phyloP scores from a whole-genome alignment of 441 rosid species.

The Pelargonium australe region DNA sequence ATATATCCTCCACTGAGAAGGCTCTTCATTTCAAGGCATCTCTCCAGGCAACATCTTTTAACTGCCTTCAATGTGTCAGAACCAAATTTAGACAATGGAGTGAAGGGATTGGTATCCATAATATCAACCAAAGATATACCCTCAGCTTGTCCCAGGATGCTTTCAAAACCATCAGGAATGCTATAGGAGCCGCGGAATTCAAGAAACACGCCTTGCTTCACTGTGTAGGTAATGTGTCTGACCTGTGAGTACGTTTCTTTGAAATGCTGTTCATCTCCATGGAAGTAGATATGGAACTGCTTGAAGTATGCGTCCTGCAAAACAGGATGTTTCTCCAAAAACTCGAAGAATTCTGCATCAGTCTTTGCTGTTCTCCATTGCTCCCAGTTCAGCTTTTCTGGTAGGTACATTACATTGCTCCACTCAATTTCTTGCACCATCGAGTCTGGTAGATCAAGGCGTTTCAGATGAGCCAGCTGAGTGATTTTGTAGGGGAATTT shows the following conservation, averaged over 20 bases:
- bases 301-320: slow-evolving; percentile 14
- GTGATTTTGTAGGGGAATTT: slow-evolving; percentile 17
- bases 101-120: slow-evolving; percentile 15
- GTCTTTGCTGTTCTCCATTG: slow-evolving; percentile 11
- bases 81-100: slow-evolving; percentile 22
- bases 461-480: slow-evolving; percentile 13
- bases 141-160: slow-evolving; percentile 25
- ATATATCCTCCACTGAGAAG: slow-evolving; percentile 22
- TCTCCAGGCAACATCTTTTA: slow-evolving; percentile 35
- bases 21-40: slow-evolving; percentile 29
- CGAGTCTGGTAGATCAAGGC: slow-evolving; percentile 21
- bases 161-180: slow-evolving; percentile 21
- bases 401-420: slow-evolving; percentile 18
- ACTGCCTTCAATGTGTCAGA: slow-evolving; percentile 18
- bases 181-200: slow-evolving; percentile 30
- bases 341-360: slow-evolving; percentile 15
- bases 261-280: slow-evolving; percentile 14
- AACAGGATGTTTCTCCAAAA: slow-evolving; percentile 14
- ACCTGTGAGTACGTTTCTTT: slow-evolving; percentile 20
- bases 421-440: slow-evolving; percentile 14
- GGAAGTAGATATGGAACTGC: slow-evolving; percentile 1
- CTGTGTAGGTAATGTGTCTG: slow-evolving; percentile 12
- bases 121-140: slow-evolving; percentile 31
- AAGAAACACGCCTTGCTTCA: slow-evolving; percentile 10
- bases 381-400: slow-evolving; percentile 23